Percentiles rank a stretch among this genome's conserved stretches.
Evolutionary conservation across 2,329 filamentous ascomycete species (phyloP).

Genomic region (Paraphoma sp.): DNA sequence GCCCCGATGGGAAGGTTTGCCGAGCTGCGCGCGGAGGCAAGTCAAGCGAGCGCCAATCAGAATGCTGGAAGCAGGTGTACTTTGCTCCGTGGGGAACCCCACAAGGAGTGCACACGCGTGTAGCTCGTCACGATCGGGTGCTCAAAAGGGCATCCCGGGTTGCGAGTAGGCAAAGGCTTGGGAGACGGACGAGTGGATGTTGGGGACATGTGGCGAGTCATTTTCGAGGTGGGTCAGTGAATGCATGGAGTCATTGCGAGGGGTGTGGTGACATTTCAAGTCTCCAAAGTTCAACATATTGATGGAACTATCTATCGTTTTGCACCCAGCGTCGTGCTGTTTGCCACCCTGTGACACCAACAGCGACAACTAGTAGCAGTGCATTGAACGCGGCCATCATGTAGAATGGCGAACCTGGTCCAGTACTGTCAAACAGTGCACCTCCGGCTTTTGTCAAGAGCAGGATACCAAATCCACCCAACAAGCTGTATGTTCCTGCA

Average conservation of each 20-base stretch:
- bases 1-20: slow-evolving; percentile 21
- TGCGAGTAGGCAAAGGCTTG: background rate
- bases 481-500: slow-evolving; percentile 91
- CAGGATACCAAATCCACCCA: slow-evolving; percentile 87
- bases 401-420: slow-evolving; percentile 84
- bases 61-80: background rate
- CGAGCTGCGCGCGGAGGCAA: slow-evolving; percentile 10
- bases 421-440: slow-evolving; percentile 78
- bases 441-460: slow-evolving; percentile 92
- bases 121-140: slow-evolving; percentile 17
- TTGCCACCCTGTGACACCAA: slow-evolving; percentile 25
- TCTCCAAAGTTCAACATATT: no score
- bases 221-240: background rate
- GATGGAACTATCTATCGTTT: background rate
- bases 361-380: slow-evolving; percentile 64
- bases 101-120: slow-evolving; percentile 16
- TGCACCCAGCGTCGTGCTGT: slow-evolving; percentile 11
- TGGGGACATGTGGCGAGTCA: background rate
- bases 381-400: slow-evolving; percentile 92
- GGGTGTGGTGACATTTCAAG: no score
- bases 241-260: no score
- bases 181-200: background rate
- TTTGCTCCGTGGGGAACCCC: slow-evolving; percentile 16
- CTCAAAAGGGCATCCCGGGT: slow-evolving; percentile 17
- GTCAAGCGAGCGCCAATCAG: slow-evolving; percentile 19